phyloP scores from a whole-genome alignment of 805 yeast genomes.

The Metschnikowia dekortorum region DNA sequence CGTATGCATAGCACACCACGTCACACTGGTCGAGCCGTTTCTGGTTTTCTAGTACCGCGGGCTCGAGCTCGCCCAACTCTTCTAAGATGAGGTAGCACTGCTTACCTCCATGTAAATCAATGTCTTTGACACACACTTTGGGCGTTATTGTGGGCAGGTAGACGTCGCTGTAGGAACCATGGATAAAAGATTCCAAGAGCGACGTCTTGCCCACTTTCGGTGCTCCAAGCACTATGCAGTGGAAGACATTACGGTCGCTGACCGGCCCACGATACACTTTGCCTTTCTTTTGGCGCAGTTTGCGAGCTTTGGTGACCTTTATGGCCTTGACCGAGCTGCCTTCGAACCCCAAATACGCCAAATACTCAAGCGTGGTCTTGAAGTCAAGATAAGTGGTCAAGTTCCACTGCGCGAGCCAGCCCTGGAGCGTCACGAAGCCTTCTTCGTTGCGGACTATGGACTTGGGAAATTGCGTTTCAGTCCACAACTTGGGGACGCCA shows the following conservation, averaged over 20 bases:
- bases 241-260: slow-evolving; percentile 84
- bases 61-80: slow-evolving; percentile 83
- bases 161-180: slow-evolving; percentile 61
- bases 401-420: slow-evolving; percentile 99
- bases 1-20: slow-evolving; percentile 84
- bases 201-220: slow-evolving; percentile 86
- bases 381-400: slow-evolving; percentile 89
- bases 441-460: slow-evolving; percentile 87
- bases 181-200: slow-evolving; percentile 73
- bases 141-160: slow-evolving; percentile 83
- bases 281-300: slow-evolving; percentile 63
- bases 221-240: slow-evolving; percentile 83
- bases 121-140: slow-evolving; percentile 81
- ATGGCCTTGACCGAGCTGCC: slow-evolving; percentile 42
- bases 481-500: slow-evolving; percentile 87
- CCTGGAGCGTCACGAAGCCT: slow-evolving; percentile 88
- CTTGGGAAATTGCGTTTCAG: slow-evolving; percentile 76
- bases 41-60: slow-evolving; percentile 72
- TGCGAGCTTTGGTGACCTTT: slow-evolving; percentile 78
- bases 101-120: slow-evolving; percentile 90
- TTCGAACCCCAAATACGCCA: slow-evolving; percentile 89
- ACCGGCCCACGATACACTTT: slow-evolving; percentile 60
- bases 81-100: slow-evolving; percentile 90
- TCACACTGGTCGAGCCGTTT: slow-evolving; percentile 78
- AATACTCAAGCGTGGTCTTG: slow-evolving; percentile 77